Evolutionary conservation across 2,329 filamentous ascomycete genomes (phyloP).

Genomic region (Lecanicillium sp.): DNA sequence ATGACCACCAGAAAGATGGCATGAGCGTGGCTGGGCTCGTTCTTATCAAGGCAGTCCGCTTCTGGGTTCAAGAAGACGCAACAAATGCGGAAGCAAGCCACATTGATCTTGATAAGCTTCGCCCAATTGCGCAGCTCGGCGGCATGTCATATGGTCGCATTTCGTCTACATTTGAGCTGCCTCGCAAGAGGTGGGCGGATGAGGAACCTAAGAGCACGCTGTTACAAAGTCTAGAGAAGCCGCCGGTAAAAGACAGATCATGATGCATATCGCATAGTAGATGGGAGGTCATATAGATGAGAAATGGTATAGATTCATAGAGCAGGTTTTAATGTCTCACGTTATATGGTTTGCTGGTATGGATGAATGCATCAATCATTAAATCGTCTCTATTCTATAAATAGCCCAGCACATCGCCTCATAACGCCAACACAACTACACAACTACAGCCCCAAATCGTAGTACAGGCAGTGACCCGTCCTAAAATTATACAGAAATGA

Average conservation of each 20-base stretch:
- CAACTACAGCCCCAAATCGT: slow-evolving; percentile 50
- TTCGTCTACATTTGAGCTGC: slow-evolving; percentile 17
- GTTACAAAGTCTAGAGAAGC: no score
- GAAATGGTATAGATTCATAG: no score
- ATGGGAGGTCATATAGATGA: no score
- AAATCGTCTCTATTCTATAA: neutral
- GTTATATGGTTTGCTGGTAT: no score
- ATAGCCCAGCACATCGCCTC: neutral
- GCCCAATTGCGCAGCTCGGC: slow-evolving; percentile 17
- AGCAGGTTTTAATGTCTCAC: no score
- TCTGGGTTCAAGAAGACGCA: slow-evolving; percentile 21
- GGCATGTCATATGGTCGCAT: slow-evolving; percentile 19
- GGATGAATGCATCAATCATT: no score
- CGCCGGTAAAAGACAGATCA: no score
- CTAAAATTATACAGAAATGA: slow-evolving; percentile 91
- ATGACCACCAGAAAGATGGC: slow-evolving; percentile 10
- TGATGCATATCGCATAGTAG: no score
- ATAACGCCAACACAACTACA: neutral
- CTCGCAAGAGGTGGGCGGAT: slow-evolving; percentile 16
- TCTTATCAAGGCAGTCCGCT: slow-evolving; percentile 19
- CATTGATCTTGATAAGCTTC: slow-evolving; percentile 15
- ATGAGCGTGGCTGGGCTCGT: slow-evolving; percentile 17
- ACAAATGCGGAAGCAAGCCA: slow-evolving; percentile 14
- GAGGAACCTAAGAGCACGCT: slow-evolving; percentile 12
- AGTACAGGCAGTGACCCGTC: slow-evolving; percentile 76